Percentiles rank a stretch among this genome's conserved stretches.
These are phyloP conservation scores for Citrullus mucosospermus DNA, from an alignment of 306 rosid species.

Conservation along the genomic window DNA sequence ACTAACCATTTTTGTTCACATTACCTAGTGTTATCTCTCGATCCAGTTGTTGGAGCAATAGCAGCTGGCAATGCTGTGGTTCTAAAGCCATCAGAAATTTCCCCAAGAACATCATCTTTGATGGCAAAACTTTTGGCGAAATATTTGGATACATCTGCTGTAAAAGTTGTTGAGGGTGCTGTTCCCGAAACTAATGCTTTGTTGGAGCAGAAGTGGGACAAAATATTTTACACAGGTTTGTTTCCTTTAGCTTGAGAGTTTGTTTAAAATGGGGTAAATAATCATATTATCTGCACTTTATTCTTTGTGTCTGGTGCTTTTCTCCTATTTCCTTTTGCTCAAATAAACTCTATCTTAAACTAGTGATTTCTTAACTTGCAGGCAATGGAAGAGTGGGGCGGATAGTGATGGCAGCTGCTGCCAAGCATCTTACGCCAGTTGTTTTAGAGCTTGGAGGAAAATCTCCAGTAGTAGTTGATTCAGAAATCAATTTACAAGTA, in stretches of 20 bases:
- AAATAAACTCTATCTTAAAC: not conserved
- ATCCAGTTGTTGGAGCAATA: constrained; percentile 94
- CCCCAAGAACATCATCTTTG: constrained; percentile 81
- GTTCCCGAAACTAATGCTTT: constrained; percentile 74
- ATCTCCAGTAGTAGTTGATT: constrained; percentile 79
- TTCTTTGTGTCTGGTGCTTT: not conserved
- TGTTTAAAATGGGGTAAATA: not conserved
- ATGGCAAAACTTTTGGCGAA: constrained; percentile 52
- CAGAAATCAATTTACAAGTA: constrained; percentile 55
- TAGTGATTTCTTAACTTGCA: constrained; percentile 12
- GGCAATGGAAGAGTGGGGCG: constrained; percentile 83
- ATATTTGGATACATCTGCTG: constrained; percentile 60
- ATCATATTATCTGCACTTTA: not conserved
- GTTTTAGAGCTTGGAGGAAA: constrained; percentile 98
- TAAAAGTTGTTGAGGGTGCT: constrained; percentile 83
- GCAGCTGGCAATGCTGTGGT: constrained; percentile 96
- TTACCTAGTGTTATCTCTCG: constrained; percentile 71
- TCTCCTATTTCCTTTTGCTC: not conserved
- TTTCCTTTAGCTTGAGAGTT: not conserved
- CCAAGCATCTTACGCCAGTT: constrained; percentile 95
- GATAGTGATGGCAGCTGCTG: constrained; percentile 91
- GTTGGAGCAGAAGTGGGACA: constrained; percentile 98
- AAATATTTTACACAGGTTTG: constrained; percentile 91
- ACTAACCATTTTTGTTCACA: not conserved
- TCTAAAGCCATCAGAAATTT: constrained; percentile 83